These are phyloP conservation scores for Schizothecium vesticola DNA, from an alignment of 495 filamentous ascomycete genomes.

Conservation along the genomic window DNA sequence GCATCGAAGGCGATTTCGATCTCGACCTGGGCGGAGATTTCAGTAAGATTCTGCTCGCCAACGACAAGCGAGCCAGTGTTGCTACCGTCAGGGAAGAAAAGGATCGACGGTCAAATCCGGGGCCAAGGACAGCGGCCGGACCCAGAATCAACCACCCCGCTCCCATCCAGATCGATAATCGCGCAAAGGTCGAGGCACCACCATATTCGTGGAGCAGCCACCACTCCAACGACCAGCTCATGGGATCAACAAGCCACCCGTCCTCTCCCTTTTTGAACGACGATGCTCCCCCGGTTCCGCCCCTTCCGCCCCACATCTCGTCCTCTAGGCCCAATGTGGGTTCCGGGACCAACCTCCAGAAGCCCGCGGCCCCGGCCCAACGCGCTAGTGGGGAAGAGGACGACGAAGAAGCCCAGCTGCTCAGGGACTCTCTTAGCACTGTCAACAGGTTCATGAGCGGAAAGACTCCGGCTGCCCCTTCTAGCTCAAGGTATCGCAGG, in stretches of 20 bases:
- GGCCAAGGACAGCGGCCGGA: constrained; percentile 32
- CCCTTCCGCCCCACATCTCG: constrained; percentile 31
- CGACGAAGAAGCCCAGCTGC: constrained; percentile 64
- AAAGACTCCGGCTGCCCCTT: constrained; percentile 8
- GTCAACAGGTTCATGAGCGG: constrained; percentile 42
- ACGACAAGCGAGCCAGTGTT: constrained; percentile 52
- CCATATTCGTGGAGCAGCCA: constrained; percentile 66
- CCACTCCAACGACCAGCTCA: constrained; percentile 58
- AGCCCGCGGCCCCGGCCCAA: constrained; percentile 38
- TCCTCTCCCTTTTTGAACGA: constrained; percentile 26
- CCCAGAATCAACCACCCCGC: constrained; percentile 44
- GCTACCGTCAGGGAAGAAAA: constrained; percentile 35
- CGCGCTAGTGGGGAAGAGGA: constrained; percentile 42
- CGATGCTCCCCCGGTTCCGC: constrained; percentile 21
- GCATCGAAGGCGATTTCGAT: constrained; percentile 55
- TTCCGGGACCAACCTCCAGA: constrained; percentile 44
- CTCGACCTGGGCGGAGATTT: constrained; percentile 58
- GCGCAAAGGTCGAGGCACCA: constrained; percentile 50
- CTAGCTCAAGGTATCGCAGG: constrained; percentile 32
- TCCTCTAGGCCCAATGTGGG: constrained; percentile 19
- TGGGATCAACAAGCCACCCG: constrained; percentile 38
- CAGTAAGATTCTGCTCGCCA: constrained; percentile 60
- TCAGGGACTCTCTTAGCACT: constrained; percentile 55
- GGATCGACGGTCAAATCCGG: constrained; percentile 22
- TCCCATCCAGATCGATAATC: constrained; percentile 55